Evolutionary conservation across 1,139 yeast genomes (phyloP).

Genomic region (Protomyces arabidopsidicola): DNA sequence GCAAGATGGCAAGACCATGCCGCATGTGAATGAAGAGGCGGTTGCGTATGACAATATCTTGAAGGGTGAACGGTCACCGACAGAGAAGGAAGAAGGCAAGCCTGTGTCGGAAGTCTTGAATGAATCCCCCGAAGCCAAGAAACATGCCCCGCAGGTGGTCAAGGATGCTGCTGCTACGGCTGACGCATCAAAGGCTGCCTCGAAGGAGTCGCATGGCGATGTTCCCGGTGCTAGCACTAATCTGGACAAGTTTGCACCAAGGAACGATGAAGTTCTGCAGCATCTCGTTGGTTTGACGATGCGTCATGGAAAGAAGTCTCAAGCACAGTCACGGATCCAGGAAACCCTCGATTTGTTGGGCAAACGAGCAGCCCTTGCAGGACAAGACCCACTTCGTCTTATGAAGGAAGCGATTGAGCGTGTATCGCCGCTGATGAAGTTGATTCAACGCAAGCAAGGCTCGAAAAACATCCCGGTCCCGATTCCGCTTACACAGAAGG

Average conservation of each 20-base stretch:
- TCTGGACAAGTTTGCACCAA: slow-evolving; percentile 35
- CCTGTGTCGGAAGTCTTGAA: slow-evolving; percentile 33
- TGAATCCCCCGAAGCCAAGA: slow-evolving; percentile 30
- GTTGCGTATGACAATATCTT: slow-evolving; percentile 26
- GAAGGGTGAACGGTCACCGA: slow-evolving; percentile 27
- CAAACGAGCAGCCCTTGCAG: slow-evolving; percentile 43
- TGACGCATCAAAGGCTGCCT: background rate
- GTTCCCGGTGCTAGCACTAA: slow-evolving; percentile 23
- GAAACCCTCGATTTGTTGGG: slow-evolving; percentile 61
- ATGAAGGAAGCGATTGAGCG: slow-evolving; percentile 70
- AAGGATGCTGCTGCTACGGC: slow-evolving; percentile 26
- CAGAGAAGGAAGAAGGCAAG: slow-evolving; percentile 33
- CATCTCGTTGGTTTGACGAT: slow-evolving; percentile 81
- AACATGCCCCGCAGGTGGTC: slow-evolving; percentile 32
- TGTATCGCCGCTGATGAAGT: slow-evolving; percentile 78
- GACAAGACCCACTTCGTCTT: slow-evolving; percentile 71
- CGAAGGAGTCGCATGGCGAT: background rate
- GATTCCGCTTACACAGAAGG: slow-evolving; percentile 73
- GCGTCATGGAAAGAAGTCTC: slow-evolving; percentile 85
- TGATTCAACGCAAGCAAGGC: slow-evolving; percentile 37
- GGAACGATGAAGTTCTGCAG: slow-evolving; percentile 64
- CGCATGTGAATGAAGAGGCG: slow-evolving; percentile 27
- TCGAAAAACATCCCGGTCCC: slow-evolving; percentile 54
- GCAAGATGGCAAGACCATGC: slow-evolving; percentile 24
- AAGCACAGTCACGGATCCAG: slow-evolving; percentile 68